phyloP scores from a whole-genome alignment of 169 alveolate genomes.

The Cryptosporidium canis region DNA sequence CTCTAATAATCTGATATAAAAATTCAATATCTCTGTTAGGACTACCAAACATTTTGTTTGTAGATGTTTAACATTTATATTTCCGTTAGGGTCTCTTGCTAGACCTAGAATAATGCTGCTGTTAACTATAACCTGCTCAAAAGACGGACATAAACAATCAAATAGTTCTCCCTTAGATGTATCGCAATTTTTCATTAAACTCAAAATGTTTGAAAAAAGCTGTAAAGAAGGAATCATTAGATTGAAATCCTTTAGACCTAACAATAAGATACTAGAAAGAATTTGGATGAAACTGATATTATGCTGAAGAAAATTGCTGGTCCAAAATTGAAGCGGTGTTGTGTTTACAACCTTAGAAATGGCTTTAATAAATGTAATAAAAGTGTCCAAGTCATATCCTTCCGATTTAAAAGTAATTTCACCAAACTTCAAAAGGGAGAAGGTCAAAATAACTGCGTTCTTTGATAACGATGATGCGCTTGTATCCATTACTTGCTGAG shows the following conservation, averaged over 20 bases:
- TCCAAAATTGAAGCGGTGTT: constrained; percentile 57
- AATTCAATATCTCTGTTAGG: background rate
- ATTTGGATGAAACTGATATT: background rate
- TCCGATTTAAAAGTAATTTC: background rate
- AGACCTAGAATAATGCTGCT: background rate
- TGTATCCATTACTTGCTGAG: background rate
- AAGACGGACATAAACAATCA: background rate
- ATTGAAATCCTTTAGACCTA: background rate
- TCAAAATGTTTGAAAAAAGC: constrained; percentile 18
- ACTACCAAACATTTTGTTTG: background rate
- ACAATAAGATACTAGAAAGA: background rate
- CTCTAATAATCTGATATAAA: background rate
- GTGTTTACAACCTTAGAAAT: constrained; percentile 22
- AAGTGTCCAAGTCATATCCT: background rate
- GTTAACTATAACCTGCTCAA: background rate
- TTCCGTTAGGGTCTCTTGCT: background rate
- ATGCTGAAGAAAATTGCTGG: background rate
- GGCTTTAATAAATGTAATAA: constrained; percentile 9
- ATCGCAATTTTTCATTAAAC: constrained; percentile 14
- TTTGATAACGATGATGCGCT: constrained; percentile 15
- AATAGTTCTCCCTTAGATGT: background rate
- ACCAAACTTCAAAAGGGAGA: constrained; percentile 10
- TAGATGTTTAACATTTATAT: background rate
- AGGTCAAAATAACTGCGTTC: background rate
- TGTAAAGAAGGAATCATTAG: constrained; percentile 46